phyloP scores from a whole-genome alignment of 768 basidiomycete species.

The Pisolithus microcarpus region DNA sequence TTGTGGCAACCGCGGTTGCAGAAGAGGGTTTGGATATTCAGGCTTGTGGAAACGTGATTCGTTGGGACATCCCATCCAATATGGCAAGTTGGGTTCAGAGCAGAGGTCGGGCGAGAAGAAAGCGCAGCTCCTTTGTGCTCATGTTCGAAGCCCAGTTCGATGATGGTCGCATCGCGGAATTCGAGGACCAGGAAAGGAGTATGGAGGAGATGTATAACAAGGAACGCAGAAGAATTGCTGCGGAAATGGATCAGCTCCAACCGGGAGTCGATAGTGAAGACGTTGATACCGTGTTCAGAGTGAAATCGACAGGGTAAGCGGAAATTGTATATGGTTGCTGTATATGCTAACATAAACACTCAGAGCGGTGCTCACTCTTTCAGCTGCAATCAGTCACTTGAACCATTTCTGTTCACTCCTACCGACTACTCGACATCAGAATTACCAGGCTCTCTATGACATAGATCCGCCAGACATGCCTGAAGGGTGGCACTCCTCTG shows the following conservation, averaged over 20 bases:
- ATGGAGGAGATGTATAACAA: conserved; percentile 61
- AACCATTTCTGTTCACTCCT: conserved; percentile 70
- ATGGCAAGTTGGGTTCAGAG: conserved; percentile 85
- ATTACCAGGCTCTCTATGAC: conserved; percentile 53
- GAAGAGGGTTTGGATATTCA: conserved; percentile 85
- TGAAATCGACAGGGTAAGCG: conserved; percentile 59
- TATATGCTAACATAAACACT: background rate
- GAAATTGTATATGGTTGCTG: background rate
- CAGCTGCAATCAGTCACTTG: conserved; percentile 63
- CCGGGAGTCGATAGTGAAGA: conserved; percentile 26
- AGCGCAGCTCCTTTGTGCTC: conserved; percentile 64
- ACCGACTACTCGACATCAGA: conserved; percentile 42
- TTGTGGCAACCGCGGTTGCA: conserved; percentile 72
- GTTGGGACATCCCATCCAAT: conserved; percentile 68
- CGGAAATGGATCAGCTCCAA: conserved; percentile 10
- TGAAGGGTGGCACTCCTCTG: conserved; percentile 51
- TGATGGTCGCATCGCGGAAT: conserved; percentile 40
- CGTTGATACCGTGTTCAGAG: conserved; percentile 36
- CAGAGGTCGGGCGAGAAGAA: conserved; percentile 64
- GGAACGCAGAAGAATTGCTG: conserved; percentile 13
- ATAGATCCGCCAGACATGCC: conserved; percentile 59
- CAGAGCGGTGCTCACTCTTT: conserved; percentile 67
- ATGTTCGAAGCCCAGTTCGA: conserved; percentile 51
- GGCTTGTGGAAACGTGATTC: conserved; percentile 74
- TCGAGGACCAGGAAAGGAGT: conserved; percentile 48